Base-by-base conservation (phyloP, 306 rosid species). In the Abrus precatorius region DNA sequence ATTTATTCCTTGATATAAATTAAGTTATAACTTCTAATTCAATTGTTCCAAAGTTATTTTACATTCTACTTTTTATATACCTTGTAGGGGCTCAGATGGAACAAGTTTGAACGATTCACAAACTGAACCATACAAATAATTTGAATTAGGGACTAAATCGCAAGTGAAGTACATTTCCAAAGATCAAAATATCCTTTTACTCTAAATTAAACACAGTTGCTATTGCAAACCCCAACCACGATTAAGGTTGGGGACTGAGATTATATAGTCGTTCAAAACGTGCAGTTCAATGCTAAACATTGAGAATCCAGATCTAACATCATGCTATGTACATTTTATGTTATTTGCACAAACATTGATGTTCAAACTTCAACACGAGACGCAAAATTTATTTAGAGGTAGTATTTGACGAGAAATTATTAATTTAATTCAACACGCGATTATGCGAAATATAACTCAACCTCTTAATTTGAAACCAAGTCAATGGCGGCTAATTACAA, bases 281-380 rank as follows among this genome's bases (percentile, higher is more conserved):
- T 36, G 40, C 4, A 36, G 40, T 36, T 36, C 40, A 36, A 36
- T 36, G 40, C 40, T 36, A 36, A 36, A 36, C 40, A 36, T 36
- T 36, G 40, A 36, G 3, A 36, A 36, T 36, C 4, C 40, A 36
- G 2, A 36, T 36, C 40, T 4, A 36, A 4, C 40, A 36, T 36
- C 40, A 36, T 36, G 40, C 1, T 36, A 36, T 36, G 40, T 36
- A 36, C 3, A 36, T 4, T 36, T 36, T 36, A 2, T 4, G 3
- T 13, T 40, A 29, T 5, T 48, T 33, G 27, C 66, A 32, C 43
- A 11, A 53, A 66, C 75, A 66, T 66, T 27, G 52, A 77, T 30
- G 45, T 7, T 73, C 53, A 77, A 77, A 7, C 74, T 41, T 50
- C 9, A 36, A 34, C 67, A 27, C 3, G 59, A 69, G 36, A 52